Conservation (phyloP, 768 basidiomycete species). For the Daedaleopsis nitida region DNA sequence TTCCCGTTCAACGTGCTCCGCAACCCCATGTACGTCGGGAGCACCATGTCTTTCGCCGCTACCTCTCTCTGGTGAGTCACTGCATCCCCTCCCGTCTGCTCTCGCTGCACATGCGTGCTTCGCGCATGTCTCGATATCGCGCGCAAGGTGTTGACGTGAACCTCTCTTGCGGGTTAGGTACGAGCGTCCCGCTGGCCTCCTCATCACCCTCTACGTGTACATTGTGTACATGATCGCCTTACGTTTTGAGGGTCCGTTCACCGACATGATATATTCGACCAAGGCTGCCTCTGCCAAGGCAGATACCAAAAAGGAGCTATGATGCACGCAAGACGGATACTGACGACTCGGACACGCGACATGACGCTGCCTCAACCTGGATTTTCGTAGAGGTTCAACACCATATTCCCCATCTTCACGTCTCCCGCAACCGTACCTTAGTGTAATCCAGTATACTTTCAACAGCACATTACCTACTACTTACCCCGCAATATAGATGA, state of each 20-base stretch:
- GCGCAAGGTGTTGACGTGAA: not conserved
- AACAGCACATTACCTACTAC: slow-evolving; percentile 16
- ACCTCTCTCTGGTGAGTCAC: slow-evolving; percentile 74
- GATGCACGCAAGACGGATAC: not conserved
- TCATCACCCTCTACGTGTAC: slow-evolving; percentile 82
- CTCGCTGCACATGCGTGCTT: not conserved
- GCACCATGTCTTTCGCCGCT: slow-evolving; percentile 86
- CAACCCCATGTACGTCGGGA: slow-evolving; percentile 98
- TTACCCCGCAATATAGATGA: not conserved
- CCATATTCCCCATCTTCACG: slow-evolving; percentile 2
- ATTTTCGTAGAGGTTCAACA: slow-evolving; percentile 18
- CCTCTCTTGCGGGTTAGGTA: slow-evolving; percentile 56
- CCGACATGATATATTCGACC: slow-evolving; percentile 77
- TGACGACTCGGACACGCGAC: not conserved
- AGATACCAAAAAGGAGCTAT: slow-evolving; percentile 33
- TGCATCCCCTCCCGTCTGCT: not conserved
- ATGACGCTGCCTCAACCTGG: not conserved
- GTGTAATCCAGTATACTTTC: slow-evolving; percentile 21
- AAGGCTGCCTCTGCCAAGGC: slow-evolving; percentile 39
- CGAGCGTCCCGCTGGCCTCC: slow-evolving; percentile 80
- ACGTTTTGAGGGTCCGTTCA: slow-evolving; percentile 87
- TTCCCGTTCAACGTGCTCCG: slow-evolving; percentile 95
- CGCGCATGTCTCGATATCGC: too few species aligned
- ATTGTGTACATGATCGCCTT: slow-evolving; percentile 84
- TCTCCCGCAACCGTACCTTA: slow-evolving; percentile 4